Base-by-base conservation (phyloP, 768 basidiomycete species). In the Tricholoma furcatifolium region DNA sequence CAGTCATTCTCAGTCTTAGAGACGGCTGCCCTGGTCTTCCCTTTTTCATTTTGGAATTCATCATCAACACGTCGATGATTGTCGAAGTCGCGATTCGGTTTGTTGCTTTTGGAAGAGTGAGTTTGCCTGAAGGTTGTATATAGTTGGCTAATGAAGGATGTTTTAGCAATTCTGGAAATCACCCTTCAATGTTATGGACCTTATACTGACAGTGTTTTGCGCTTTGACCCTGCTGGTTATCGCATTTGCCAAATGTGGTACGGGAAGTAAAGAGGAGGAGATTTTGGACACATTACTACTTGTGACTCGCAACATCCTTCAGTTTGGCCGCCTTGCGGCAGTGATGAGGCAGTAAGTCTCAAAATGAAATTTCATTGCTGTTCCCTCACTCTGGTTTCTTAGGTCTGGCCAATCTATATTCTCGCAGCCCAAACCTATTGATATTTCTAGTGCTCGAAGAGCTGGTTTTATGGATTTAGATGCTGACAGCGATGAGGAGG, bases 141-240 rank as follows among this genome's bases (percentile, higher is more conserved):
- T 18, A 21, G 23, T 24, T 41, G 17, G 14, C 23, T 36, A 10
- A 47, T 34, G 38, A 34, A 51, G 52, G 39, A 59, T 43, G 17
- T 30, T 48, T 36, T 65, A 95, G 93, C 90, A 93, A 92, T 97
- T 97, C 75, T 95, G 92, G 92, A 89, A 83, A 67, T 91, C 91
- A n/a, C 85, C 86, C 10, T 93, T 92, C 73, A 98, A 98, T 66
- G 74, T 91, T 30, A 77, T 95, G 62, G 95, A 98, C 66, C 78
- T 97, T 14, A 80, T 90, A 45, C 78, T 99, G 40, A 98, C 97
- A 2, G 59, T 81, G 24, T 91, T 99, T 72, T 98, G 96, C 65
- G 87, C 83, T 4, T 66, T 98, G 53, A 99, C 97, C 6, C 73
- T 99, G 43, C 76, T 95, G 30, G 83, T 98, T 17, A 83, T 98